Conservation (phyloP, 257 asterid genomes). For the Nicotiana attenuata region DNA sequence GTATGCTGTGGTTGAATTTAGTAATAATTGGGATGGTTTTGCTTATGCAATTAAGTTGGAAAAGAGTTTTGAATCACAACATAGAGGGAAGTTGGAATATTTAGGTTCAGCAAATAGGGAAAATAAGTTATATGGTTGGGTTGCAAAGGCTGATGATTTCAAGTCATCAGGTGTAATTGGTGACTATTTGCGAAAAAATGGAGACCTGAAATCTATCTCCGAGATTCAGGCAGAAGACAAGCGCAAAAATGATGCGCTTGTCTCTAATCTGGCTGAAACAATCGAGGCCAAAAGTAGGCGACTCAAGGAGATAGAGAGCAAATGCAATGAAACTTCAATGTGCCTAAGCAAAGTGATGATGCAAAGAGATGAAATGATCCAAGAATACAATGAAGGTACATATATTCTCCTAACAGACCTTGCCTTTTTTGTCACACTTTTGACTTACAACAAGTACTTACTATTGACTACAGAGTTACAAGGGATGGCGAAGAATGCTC, state of each 20-base stretch:
- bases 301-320: constrained; percentile 32
- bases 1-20: constrained; percentile 44
- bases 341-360: constrained; percentile 5
- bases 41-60: constrained; percentile 42
- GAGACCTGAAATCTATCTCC: constrained; percentile 52
- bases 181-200: constrained; percentile 48
- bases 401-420: background rate
- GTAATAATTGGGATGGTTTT: constrained; percentile 31
- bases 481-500: constrained; percentile 15
- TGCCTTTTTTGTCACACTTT: too few species aligned
- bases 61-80: constrained; percentile 36
- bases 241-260: constrained; percentile 39
- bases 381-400: constrained; percentile 17
- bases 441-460: background rate
- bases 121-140: constrained; percentile 31
- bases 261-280: constrained; percentile 34
- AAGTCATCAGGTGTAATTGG: constrained; percentile 35
- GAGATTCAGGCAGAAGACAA: constrained; percentile 44
- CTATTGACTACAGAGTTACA: background rate
- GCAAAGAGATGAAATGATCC: constrained; percentile 15
- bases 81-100: constrained; percentile 38
- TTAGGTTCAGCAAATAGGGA: background rate
- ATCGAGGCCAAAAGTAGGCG: constrained; percentile 31
- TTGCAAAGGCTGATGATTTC: constrained; percentile 63
- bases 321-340: constrained; percentile 10